Evolutionary conservation across 192 early-diverging fungal genomes (phyloP).

Genomic region (Fimicolochytrium jonesii): DNA sequence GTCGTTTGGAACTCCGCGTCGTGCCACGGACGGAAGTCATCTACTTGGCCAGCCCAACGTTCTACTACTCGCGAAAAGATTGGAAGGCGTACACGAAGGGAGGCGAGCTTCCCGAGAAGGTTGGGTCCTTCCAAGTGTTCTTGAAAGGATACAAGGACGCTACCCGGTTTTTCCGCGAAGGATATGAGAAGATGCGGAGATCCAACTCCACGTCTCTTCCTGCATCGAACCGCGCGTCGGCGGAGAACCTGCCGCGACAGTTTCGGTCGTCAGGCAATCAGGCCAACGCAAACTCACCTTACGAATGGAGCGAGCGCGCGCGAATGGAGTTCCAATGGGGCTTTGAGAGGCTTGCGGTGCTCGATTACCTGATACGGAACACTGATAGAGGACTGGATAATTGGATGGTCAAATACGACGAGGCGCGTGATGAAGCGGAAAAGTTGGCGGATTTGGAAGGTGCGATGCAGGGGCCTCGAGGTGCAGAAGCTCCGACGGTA

Average conservation of each 20-base stretch:
- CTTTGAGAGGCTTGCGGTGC: slow-evolving; percentile 77
- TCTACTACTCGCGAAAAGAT: slow-evolving; percentile 69
- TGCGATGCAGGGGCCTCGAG: background rate
- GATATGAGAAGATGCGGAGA: slow-evolving; percentile 39
- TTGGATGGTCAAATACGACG: slow-evolving; percentile 79
- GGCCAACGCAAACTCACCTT: slow-evolving; percentile 15
- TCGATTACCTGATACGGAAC: slow-evolving; percentile 90
- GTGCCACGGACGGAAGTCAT: slow-evolving; percentile 82
- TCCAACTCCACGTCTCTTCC: background rate
- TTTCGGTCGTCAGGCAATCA: background rate
- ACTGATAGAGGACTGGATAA: slow-evolving; percentile 68
- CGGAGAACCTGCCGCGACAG: slow-evolving; percentile 7
- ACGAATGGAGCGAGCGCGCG: slow-evolving; percentile 39
- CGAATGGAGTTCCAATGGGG: slow-evolving; percentile 50
- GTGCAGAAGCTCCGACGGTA: background rate
- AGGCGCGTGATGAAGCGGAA: slow-evolving; percentile 29
- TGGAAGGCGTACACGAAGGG: slow-evolving; percentile 38
- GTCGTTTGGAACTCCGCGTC: slow-evolving; percentile 67
- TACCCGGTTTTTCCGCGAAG: slow-evolving; percentile 70
- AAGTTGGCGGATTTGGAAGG: background rate
- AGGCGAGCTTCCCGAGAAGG: slow-evolving; percentile 64
- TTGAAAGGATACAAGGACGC: slow-evolving; percentile 79
- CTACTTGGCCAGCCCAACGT: slow-evolving; percentile 64
- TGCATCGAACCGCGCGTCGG: background rate
- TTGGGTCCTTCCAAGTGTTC: slow-evolving; percentile 83